Evolutionary conservation across 2,329 filamentous ascomycete genomes (phyloP), one percentile per base, ranked within the genome.

Genomic region (Cercospora berteroae): DNA sequence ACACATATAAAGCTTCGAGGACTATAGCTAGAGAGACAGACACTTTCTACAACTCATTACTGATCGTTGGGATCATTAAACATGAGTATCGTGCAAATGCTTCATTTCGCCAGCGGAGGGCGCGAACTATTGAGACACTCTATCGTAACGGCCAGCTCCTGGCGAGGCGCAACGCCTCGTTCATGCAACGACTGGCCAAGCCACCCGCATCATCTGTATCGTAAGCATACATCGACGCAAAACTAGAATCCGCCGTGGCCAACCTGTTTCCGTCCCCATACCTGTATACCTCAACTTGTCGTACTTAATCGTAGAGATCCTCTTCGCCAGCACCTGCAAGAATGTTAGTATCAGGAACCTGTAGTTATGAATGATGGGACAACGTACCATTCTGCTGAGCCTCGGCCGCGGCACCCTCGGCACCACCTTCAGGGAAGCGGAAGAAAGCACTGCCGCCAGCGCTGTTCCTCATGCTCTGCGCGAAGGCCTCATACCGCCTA

Each of bases 401-500:
- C 74, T 79, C 72, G 20, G 67, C 72, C 18, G 69, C 73, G 36
- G 67, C 70, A 79, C 81, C 71, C 80, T 83, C 71, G 27, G 80
- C 81, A 80, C 83, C 86, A 82, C 83, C 87, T 79, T 82, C 86
- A 74, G 81, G 94, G 89, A 99, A 99, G 82, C 96, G 94, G 91
- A 99, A 99, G 87, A 95, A 97, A 75, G 77, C 77, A 67, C 92
- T 93, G 77, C 94, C 94, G 44, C 94, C 94, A 61, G 93, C 94
- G 68, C 92, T 89, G 80, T 96, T 97, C 91, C 99, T 99, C 93
- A 99, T 96, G 80, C 94, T 94, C 84, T 98, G 94, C 48, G 94
- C 92, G 77, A 99, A 99, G 4, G 95, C 94, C 86, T 99, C 95
- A 83, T 99, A 99, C 69, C 94, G 90, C 78, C 95, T 91, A 76